phyloP scores from a whole-genome alignment of 768 basidiomycete species.

The Infundibulicybe gibba region DNA sequence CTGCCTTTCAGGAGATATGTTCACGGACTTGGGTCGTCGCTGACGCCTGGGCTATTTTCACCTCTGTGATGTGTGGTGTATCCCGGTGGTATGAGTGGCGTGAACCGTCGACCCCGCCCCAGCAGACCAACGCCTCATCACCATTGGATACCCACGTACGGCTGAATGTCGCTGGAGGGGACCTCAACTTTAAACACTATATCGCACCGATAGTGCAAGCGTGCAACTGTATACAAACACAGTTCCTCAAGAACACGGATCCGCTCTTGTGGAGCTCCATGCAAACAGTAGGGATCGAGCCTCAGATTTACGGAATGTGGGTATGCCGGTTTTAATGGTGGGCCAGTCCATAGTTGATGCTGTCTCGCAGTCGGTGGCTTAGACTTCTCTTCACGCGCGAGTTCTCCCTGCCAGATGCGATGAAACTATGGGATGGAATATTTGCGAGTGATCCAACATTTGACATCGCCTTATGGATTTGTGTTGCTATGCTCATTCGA shows the following conservation, averaged over 20 bases:
- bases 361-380: constrained; percentile 75
- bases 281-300: constrained; percentile 83
- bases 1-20: constrained; percentile 56
- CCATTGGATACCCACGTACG: constrained; percentile 41
- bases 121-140: constrained; percentile 14
- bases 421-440: constrained; percentile 94
- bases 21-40: constrained; percentile 71
- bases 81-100: constrained; percentile 81
- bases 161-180: constrained; percentile 41
- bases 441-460: constrained; percentile 85
- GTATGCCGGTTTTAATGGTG: constrained; percentile 21
- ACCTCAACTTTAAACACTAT: constrained; percentile 56
- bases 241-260: constrained; percentile 72
- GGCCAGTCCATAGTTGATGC: constrained; percentile 1
- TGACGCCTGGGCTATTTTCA: constrained; percentile 86
- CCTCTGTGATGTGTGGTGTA: constrained; percentile 70
- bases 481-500: constrained; percentile 92
- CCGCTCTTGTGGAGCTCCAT: constrained; percentile 73
- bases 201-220: constrained; percentile 82
- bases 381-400: constrained; percentile 92
- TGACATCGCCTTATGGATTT: constrained; percentile 80
- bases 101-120: constrained; percentile 30
- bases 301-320: constrained; percentile 95
- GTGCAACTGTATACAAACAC: constrained; percentile 77
- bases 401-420: constrained; percentile 73